These are phyloP conservation scores for Bryum argenteum DNA, from an alignment of 225 moss, liverwort and hornwort genomes.

Conservation along the genomic window DNA sequence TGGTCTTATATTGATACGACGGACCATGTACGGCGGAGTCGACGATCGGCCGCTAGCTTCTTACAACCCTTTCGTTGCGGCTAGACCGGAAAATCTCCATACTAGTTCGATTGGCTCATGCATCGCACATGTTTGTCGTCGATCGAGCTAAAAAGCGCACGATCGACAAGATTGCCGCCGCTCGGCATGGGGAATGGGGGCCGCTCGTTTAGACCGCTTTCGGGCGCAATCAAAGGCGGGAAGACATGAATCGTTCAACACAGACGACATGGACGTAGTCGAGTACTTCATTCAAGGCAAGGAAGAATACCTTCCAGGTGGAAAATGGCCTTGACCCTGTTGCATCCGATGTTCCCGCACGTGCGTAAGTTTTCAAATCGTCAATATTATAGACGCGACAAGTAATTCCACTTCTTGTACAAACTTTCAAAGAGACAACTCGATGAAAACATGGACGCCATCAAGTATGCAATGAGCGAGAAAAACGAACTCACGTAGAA, in stretches of 20 bases:
- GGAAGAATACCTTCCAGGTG: conserved; percentile 68
- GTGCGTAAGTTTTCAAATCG: background rate
- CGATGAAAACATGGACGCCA: background rate
- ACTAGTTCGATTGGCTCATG: too few relatives aligned
- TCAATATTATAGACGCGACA: conserved; percentile 7
- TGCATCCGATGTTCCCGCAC: conserved; percentile 91
- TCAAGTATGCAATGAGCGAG: background rate
- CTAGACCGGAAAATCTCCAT: too few relatives aligned
- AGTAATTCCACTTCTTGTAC: background rate
- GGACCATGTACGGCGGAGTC: too few relatives aligned
- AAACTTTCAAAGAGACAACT: background rate
- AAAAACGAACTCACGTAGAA: conserved; percentile 63
- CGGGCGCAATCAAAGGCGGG: background rate
- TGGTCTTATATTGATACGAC: too few relatives aligned
- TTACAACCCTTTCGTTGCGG: too few relatives aligned
- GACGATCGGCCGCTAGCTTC: too few relatives aligned
- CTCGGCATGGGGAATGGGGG: background rate
- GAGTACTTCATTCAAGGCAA: background rate
- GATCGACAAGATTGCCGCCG: too few relatives aligned
- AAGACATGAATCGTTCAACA: background rate
- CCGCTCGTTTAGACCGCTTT: background rate
- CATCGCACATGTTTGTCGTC: too few relatives aligned
- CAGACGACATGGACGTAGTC: background rate
- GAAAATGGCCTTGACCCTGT: conserved; percentile 86
- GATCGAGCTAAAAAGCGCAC: too few relatives aligned